Evolutionary conservation across 805 yeast genomes (phyloP).

Genomic region (Metschnikowia similis): DNA sequence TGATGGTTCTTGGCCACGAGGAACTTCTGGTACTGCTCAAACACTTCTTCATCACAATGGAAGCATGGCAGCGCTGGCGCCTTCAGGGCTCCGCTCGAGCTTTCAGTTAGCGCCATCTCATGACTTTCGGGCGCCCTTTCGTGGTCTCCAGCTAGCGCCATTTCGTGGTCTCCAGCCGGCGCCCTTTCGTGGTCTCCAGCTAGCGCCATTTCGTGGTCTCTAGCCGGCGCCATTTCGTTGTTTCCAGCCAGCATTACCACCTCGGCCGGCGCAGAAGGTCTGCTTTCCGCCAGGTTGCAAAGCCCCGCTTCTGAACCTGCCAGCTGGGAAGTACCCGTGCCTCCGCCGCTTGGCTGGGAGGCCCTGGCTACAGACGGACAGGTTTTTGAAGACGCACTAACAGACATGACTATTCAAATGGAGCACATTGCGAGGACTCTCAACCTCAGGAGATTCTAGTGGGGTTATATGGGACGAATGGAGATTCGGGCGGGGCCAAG

Average conservation of each 20-base stretch:
- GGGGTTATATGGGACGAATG: background rate
- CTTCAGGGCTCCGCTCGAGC: slow-evolving; percentile 2
- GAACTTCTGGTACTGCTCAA: slow-evolving; percentile 52
- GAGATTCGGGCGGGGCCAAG: background rate
- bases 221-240: too few species aligned
- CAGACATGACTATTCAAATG: background rate
- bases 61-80: slow-evolving; percentile 17
- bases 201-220: too few species aligned
- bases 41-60: slow-evolving; percentile 41
- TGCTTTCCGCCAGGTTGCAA: too few species aligned
- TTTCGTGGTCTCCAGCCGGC: too few species aligned
- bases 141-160: too few species aligned
- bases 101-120: background rate
- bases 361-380: background rate
- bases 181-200: too few species aligned
- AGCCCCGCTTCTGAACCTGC: background rate
- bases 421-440: background rate
- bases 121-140: too few species aligned
- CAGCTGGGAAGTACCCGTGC: background rate
- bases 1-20: slow-evolving; percentile 60
- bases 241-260: too few species aligned
- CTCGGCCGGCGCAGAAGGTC: too few species aligned
- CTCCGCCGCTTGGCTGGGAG: slow-evolving; percentile 2
- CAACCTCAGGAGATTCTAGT: background rate
- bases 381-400: background rate